These are phyloP conservation scores for Cucumis sativus DNA, from an alignment of 306 rosid species.

Conservation along the genomic window DNA sequence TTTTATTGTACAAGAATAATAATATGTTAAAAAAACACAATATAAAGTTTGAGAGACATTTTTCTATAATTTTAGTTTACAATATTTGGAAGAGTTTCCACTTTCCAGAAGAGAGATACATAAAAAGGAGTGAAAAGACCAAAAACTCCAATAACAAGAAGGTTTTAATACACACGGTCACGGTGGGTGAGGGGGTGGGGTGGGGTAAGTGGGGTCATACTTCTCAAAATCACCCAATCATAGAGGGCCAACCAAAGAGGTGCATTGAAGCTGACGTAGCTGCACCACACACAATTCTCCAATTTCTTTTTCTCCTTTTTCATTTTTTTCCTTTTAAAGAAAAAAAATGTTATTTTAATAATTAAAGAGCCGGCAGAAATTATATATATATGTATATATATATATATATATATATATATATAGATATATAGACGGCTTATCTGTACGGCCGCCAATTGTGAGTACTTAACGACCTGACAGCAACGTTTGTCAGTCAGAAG, in stretches of 20 bases:
- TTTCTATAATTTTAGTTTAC: no score
- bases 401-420: no score
- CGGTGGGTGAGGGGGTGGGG: neutral
- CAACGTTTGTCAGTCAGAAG: conserved; percentile 10
- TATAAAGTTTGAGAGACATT: no score
- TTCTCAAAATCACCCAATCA: conserved; percentile 5
- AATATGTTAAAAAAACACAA: no score
- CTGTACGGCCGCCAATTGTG: conserved; percentile 9
- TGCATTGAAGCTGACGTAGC: neutral
- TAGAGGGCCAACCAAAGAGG: neutral
- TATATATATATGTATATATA: no score
- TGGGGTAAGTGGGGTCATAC: neutral
- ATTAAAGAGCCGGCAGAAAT: neutral
- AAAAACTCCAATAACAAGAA: neutral
- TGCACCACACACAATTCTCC: neutral
- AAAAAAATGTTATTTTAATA: neutral
- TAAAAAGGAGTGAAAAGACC: neutral
- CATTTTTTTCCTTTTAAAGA: no score
- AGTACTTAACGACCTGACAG: conserved; percentile 11
- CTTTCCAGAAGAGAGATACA: neutral
- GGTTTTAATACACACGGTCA: neutral
- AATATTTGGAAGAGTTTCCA: neutral
- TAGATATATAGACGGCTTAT: neutral
- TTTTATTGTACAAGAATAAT: no score
- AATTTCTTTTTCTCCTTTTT: neutral